phyloP scores from a whole-genome alignment of 345 rosid species.

The Noccaea caerulescens region DNA sequence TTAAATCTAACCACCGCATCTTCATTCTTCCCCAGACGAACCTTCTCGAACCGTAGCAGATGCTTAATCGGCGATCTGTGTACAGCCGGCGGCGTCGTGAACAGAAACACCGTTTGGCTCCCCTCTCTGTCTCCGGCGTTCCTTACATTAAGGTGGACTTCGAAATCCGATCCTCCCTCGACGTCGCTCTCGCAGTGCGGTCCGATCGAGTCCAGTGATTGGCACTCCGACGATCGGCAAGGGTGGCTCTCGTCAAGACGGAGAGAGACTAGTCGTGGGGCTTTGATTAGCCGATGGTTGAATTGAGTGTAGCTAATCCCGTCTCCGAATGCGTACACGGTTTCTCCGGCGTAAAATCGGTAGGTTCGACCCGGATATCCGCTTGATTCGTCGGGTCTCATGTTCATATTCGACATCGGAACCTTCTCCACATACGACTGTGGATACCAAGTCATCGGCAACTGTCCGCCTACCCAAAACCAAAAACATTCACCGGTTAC shows the following conservation, averaged over 20 bases:
- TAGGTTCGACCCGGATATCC: slow-evolving; percentile 83
- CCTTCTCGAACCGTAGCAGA: slow-evolving; percentile 69
- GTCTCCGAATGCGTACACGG: slow-evolving; percentile 66
- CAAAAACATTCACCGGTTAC: slow-evolving; percentile 12
- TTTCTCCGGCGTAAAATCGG: slow-evolving; percentile 73
- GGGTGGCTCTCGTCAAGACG: slow-evolving; percentile 53
- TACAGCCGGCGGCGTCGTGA: slow-evolving; percentile 67
- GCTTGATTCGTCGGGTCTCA: slow-evolving; percentile 61
- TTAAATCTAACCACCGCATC: slow-evolving; percentile 54
- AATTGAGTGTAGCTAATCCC: slow-evolving; percentile 60
- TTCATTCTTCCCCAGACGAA: slow-evolving; percentile 46
- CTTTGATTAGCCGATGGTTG: slow-evolving; percentile 52
- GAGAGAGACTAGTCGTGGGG: slow-evolving; percentile 53
- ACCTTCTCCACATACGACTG: slow-evolving; percentile 61
- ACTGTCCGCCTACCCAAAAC: slow-evolving; percentile 54
- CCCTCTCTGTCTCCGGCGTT: slow-evolving; percentile 60
- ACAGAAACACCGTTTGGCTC: slow-evolving; percentile 76
- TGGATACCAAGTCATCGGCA: slow-evolving; percentile 90
- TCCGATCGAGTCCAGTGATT: slow-evolving; percentile 55
- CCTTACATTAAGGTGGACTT: slow-evolving; percentile 55
- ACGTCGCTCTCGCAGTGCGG: slow-evolving; percentile 48
- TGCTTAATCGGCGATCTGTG: slow-evolving; percentile 76
- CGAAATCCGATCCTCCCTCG: slow-evolving; percentile 40
- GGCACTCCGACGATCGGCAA: slow-evolving; percentile 63
- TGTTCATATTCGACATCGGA: slow-evolving; percentile 83